Evolutionary conservation across 495 filamentous ascomycete genomes (phyloP), one percentile per base, ranked within the genome.

Genomic region (Aspergillus biplanus): DNA sequence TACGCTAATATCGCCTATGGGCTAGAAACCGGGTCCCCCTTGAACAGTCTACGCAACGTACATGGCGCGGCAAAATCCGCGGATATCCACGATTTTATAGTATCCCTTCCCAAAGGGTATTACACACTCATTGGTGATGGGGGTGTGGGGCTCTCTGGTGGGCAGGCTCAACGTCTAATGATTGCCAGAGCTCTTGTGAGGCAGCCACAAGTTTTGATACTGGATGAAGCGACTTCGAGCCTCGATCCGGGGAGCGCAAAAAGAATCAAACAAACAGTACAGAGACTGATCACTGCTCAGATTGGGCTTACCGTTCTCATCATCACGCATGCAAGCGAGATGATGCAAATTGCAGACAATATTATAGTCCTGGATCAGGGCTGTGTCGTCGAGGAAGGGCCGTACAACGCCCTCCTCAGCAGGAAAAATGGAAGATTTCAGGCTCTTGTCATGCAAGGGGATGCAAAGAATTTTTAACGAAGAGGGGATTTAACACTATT

Each of bases 141-240:
- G 12, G 92, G 92, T 0, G 77, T 85, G 18, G 81, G 83, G 0
- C 71, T 99, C 1, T 92, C 89, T 0, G 93, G 92, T 3, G 95
- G 95, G 0, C 95, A 99, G 67, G 87, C 87, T 3, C 93, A 97
- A 68, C 83, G 92, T 0, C 64, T 98, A 6, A 86, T 88, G 5
- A 93, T 98, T 58, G 92, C 93, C 3, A 78, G 95, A 1, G 93
- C 94, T 5, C 74, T 98, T 2, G 79, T 90, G 4, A 78, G 92
- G 0, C 74, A 81, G 18, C 92, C 92, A 0, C 80, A 81, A 46
- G 72, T 97, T 7, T 70, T 98, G 18, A 83, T 99, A 0, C 73
- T 98, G 12, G 95, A 99, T 63, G 95, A 98, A 72, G 90, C 93
- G 5, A 98, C 95, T 0, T 90, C 86, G 33, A 87, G 86, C 35